phyloP scores from a whole-genome alignment of 331 rosid species.

The Malus hybrid region DNA sequence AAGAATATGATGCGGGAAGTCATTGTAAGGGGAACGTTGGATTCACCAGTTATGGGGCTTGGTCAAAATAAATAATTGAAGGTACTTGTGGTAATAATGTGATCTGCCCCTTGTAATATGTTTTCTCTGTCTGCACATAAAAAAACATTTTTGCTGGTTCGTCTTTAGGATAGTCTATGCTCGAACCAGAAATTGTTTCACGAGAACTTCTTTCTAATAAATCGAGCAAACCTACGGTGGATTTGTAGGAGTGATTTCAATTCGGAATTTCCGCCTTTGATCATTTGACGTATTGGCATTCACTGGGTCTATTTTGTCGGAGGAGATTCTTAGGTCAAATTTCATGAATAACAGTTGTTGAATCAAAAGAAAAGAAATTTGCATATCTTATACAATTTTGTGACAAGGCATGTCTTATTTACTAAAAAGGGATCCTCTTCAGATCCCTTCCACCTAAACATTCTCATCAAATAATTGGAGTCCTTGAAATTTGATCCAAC shows the following conservation, averaged over 20 bases:
- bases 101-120: background rate
- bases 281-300: background rate
- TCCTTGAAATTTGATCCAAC: no score
- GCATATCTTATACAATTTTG: no score
- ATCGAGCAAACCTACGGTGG: background rate
- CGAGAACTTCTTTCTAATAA: background rate
- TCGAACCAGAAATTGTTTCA: background rate
- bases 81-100: background rate
- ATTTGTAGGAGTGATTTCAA: background rate
- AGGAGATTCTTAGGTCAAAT: no score
- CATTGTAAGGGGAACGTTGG: background rate
- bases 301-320: no score
- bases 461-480: fast-evolving
- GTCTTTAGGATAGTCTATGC: background rate
- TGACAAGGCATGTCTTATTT: no score
- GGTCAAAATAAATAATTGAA: background rate
- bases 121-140: background rate
- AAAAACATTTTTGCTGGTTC: background rate
- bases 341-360: no score
- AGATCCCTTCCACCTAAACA: no score
- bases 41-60: background rate
- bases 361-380: no score
- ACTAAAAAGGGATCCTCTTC: no score
- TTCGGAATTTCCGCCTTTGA: background rate
- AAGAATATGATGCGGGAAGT: background rate